These are phyloP conservation scores for Mariannaea elegans DNA, from an alignment of 2,329 filamentous ascomycete species.

Conservation along the genomic window DNA sequence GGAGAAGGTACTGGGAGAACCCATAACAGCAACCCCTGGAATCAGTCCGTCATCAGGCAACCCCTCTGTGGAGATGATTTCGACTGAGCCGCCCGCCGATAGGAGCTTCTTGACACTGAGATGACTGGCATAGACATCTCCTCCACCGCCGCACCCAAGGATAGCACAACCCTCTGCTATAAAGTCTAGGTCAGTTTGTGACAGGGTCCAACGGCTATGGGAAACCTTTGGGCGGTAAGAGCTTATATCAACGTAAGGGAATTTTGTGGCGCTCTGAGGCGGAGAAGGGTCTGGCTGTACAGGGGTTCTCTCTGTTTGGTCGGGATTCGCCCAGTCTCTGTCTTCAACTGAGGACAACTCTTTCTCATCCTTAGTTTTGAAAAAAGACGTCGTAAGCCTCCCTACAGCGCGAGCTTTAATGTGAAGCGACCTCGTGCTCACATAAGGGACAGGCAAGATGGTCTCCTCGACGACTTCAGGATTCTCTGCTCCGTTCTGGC, in stretches of 20 bases:
- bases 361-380: neutral
- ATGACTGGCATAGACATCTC: conserved; percentile 13
- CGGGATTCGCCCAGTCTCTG: neutral
- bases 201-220: conserved; percentile 53
- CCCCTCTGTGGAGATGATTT: neutral
- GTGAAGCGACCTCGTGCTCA: conserved; percentile 6
- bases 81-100: neutral
- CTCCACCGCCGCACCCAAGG: conserved; percentile 56
- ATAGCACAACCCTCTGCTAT: conserved; percentile 57
- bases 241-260: neutral
- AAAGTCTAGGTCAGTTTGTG: conserved; percentile 55
- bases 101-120: conserved; percentile 13
- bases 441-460: conserved; percentile 15
- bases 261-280: neutral
- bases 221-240: conserved; percentile 1
- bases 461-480: conserved; percentile 16
- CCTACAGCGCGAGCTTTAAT: conserved; percentile 15
- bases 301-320: too few relatives aligned
- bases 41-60: conserved; percentile 8
- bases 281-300: neutral
- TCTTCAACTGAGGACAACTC: neutral
- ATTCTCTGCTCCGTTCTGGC: conserved; percentile 10
- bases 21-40: conserved; percentile 10
- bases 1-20: conserved; percentile 21
- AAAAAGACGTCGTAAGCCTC: neutral